Base-by-base conservation (phyloP, 1,284 basidiomycete species). In the Golubevia sp. region DNA sequence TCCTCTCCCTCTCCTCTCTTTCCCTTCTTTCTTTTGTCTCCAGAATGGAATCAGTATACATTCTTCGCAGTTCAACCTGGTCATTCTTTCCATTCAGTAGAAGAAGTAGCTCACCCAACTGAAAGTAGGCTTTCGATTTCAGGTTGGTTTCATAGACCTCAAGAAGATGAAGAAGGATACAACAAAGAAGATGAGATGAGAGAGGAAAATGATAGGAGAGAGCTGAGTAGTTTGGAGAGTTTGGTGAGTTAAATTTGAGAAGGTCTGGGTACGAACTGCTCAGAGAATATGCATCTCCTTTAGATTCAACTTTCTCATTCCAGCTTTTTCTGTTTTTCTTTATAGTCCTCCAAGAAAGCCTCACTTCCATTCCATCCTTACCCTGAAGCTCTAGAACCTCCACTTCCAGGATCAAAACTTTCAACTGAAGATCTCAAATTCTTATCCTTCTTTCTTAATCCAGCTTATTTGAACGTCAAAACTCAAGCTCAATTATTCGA, bases 41-140 rank as follows among this genome's bases (percentile, higher is more conserved):
- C 92, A 13, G 90, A 90, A 72, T 98, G 95, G 94, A 97, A 97
- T 78, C 95, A 98, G 74, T 95, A 97, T 78, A 89, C 97, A 49
- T 94, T 98, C 85, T 99, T 99, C 84, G 91, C 91, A 91, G 86
- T 94, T 86, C 87, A 88, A 72, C 88, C 88, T 0, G 93, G 96
- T 0, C 88, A 89, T 83, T 97, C 94, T 77, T 98, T 98, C 86
- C 96, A 99, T 85, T 92, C 94, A 0, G 96, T 99, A 5, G 93
- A 98, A 80, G 96, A 99, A 84, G 96, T 98, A 23, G 74, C 76
- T 23, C 70, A 76, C 50, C 79, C 79, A 2, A 62, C 72, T 3
- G 67, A 72, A 55, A 66, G 63, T 18, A 59, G 80, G 2, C 85
- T 98, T 67, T 94, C 92, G 76, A 92, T 99, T 73, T 94, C 92